phyloP scores from a whole-genome alignment of 2,329 filamentous ascomycete species.

The Diplodia scrobiculata region DNA sequence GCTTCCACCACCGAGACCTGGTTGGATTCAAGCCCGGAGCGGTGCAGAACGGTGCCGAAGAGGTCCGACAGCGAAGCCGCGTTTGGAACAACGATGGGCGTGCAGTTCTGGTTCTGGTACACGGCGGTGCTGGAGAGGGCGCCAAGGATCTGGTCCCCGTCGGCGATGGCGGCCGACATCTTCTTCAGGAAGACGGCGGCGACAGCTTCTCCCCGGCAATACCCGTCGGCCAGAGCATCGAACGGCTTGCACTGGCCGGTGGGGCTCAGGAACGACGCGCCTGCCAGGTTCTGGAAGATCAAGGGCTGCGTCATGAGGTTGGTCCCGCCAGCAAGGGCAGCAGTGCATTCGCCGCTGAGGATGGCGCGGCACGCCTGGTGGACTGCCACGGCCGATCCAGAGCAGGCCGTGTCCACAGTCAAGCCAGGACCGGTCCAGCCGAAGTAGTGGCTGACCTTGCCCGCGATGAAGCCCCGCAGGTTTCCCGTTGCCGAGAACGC shows the following conservation, averaged over 20 bases:
- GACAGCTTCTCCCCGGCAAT: constrained; percentile 55
- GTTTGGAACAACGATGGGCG: background rate
- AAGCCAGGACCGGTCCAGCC: constrained; percentile 30
- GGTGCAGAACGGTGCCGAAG: constrained; percentile 8
- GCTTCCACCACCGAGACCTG: constrained; percentile 49
- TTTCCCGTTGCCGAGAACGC: constrained; percentile 37
- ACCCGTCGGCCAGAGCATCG: constrained; percentile 50
- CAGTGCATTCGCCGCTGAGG: constrained; percentile 35
- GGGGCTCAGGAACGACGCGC: constrained; percentile 48
- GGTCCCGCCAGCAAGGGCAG: constrained; percentile 44
- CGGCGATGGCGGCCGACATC: constrained; percentile 52
- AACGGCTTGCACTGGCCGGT: constrained; percentile 51
- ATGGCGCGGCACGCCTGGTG: constrained; percentile 37
- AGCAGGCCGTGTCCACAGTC: constrained; percentile 37
- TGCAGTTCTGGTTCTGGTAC: constrained; percentile 53
- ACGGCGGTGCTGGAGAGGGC: constrained; percentile 39
- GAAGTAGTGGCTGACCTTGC: constrained; percentile 32
- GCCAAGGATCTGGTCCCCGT: constrained; percentile 52
- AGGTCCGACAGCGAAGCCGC: constrained; percentile 19
- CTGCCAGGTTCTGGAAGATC: constrained; percentile 41
- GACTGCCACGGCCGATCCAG: constrained; percentile 34
- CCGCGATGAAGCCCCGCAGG: constrained; percentile 29
- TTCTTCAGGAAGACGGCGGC: constrained; percentile 54
- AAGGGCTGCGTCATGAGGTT: constrained; percentile 41
- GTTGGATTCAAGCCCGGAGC: constrained; percentile 24